Conservation (phyloP, 768 basidiomycete genomes). For the Macrolepiota albuminosa region DNA sequence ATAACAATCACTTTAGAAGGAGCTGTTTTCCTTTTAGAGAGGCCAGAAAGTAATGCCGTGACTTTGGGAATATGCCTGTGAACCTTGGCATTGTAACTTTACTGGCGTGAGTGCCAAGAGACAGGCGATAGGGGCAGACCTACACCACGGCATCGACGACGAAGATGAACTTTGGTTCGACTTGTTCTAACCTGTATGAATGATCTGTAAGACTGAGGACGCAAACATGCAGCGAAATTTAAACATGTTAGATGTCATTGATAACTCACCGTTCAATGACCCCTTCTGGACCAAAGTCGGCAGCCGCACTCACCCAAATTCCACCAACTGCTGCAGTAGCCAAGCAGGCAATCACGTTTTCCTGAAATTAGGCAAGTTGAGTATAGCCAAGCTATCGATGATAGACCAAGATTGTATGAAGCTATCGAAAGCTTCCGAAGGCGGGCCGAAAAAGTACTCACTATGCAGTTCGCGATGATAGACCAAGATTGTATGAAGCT, state of each 20-base stretch:
- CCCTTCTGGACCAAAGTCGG: conserved; percentile 78
- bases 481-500: not conserved
- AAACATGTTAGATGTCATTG: not conserved
- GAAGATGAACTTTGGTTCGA: conserved; percentile 68
- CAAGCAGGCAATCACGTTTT: conserved; percentile 64
- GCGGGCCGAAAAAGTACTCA: conserved; percentile 29
- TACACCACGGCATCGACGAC: conserved; percentile 70
- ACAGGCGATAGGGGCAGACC: conserved; percentile 18
- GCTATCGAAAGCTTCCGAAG: not conserved
- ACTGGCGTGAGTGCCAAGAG: conserved; percentile 10
- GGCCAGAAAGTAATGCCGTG: conserved; percentile 46
- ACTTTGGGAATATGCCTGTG: conserved; percentile 67
- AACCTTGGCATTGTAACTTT: conserved; percentile 66
- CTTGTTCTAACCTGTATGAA: conserved; percentile 67
- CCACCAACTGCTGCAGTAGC: conserved; percentile 67
- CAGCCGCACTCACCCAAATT: conserved; percentile 82
- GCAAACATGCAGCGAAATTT: not conserved
- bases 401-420: not conserved
- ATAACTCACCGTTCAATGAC: conserved; percentile 60
- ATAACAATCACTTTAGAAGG: conserved; percentile 56
- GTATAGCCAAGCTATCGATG: conserved; percentile 10
- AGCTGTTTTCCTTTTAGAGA: conserved; percentile 31
- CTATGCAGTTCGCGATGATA: conserved; percentile 57
- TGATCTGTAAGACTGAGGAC: not conserved
- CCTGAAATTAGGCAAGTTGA: conserved; percentile 32